phyloP scores from a whole-genome alignment of 106 monocot genomes.

The Apostasia shenzhenica region DNA sequence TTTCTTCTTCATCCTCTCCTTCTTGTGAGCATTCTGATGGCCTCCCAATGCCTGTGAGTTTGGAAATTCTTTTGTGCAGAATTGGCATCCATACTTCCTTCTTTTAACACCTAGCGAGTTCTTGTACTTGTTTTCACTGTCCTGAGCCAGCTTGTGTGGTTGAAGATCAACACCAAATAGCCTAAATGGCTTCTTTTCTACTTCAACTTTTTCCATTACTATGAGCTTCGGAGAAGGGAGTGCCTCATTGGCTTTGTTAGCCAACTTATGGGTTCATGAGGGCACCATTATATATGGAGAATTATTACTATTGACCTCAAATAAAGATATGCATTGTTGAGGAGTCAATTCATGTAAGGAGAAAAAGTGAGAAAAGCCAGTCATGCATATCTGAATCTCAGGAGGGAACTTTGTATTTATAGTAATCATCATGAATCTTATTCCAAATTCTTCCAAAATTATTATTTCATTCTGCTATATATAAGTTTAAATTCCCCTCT shows the following conservation, averaged over 20 bases:
- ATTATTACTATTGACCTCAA: background rate
- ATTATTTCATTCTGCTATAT: background rate
- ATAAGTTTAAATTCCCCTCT: background rate
- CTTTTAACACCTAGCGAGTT: background rate
- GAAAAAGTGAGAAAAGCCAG: constrained; percentile 5
- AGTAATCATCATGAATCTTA: background rate
- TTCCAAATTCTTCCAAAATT: background rate
- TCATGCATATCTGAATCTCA: constrained; percentile 1
- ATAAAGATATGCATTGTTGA: background rate
- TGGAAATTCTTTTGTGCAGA: constrained; percentile 59
- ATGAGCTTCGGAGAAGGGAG: background rate
- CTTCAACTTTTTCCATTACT: constrained; percentile 8
- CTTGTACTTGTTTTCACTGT: background rate
- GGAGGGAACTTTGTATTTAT: background rate
- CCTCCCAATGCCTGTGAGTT: constrained; percentile 77
- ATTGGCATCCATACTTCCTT: constrained; percentile 50
- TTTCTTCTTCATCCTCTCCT: constrained; percentile 71
- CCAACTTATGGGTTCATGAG: background rate
- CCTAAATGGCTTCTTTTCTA: constrained; percentile 35
- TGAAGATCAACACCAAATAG: constrained; percentile 58
- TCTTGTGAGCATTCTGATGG: constrained; percentile 86
- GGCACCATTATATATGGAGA: constrained; percentile 5
- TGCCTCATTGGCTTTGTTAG: background rate
- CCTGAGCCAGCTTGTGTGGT: background rate
- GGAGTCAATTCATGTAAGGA: constrained; percentile 1